Base-by-base conservation (phyloP, 2,329 filamentous ascomycete species). In the Pyricularia pennisetigena region DNA sequence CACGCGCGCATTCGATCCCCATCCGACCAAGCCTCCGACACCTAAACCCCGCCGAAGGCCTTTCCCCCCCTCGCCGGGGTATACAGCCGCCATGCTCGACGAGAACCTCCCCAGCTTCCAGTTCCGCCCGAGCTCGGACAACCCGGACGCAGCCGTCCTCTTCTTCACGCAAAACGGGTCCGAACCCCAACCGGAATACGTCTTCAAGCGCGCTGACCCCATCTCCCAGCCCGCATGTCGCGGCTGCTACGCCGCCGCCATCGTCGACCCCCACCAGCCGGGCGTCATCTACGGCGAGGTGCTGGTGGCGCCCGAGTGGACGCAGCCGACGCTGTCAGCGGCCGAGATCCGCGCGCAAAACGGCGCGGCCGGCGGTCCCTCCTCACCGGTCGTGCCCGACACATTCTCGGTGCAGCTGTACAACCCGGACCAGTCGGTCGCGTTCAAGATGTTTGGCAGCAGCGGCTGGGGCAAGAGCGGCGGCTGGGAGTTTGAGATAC, bases 401-500 rank as follows among this genome's bases (percentile, higher is more conserved):
- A 83, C 87, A 67, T 97, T 98, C 77, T 84, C 85, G n/a, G 85
- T 98, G 57, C 90, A 94, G 73, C 88, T 99, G 3, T 98, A 97
- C 82, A 95, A 97, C 76, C 95, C 95, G 0, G 94, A 98, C 76
- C 93, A 95, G 78, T 85, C 90, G 73, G 82, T 98, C 24, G 74
- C 92, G 0, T 85, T 98, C 49, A 88, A 85, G 73, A 86, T 89
- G 74, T 87, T 90, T 72, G 85, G 89, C 59, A 90, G 91, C 41
- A 88, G 89, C 70, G 63, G 63, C 24, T 97, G 93, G 90, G 93
- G 90, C 70, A 90, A 88, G 70, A 89, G 88, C 16, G 88, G 93
- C 67, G 86, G 87, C 68, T 99, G 94, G 90, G 92, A 95, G 71
- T 98, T 99, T 78, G 92, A 94, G 77, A 89, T 99, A 79, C 95